Conservation (phyloP, 1,284 basidiomycete species). For the Polyporus tsugae region DNA sequence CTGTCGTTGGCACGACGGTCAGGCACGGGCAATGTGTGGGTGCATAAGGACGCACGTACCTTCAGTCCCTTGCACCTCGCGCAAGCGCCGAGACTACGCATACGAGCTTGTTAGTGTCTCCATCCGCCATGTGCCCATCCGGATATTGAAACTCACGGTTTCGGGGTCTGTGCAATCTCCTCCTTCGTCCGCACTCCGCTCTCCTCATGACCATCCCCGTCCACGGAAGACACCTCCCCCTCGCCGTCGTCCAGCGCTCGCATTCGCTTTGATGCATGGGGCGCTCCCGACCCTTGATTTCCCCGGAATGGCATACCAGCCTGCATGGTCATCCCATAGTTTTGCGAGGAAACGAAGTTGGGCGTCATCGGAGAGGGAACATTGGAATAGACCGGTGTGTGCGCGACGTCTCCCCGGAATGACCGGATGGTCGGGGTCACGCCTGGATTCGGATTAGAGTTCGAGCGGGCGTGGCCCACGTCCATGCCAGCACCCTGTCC, state of each 20-base stretch:
- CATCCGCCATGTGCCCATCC: background rate
- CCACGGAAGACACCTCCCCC: constrained; percentile 43
- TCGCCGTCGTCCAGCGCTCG: constrained; percentile 54
- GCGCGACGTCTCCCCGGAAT: constrained; percentile 26
- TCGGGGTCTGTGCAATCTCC: constrained; percentile 49
- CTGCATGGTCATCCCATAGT: constrained; percentile 23
- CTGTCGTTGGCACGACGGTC: constrained; percentile 35
- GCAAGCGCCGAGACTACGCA: constrained; percentile 57
- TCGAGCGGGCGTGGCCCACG: constrained; percentile 19
- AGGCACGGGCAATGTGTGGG: background rate
- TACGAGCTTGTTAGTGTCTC: constrained; percentile 16
- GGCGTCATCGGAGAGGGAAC: constrained; percentile 26
- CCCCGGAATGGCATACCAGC: constrained; percentile 24
- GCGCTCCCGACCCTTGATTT: constrained; percentile 23
- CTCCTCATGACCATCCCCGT: constrained; percentile 42
- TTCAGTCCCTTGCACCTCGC: constrained; percentile 79
- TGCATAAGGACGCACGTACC: constrained; percentile 41
- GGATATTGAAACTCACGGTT: constrained; percentile 50
- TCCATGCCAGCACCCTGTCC: constrained; percentile 12
- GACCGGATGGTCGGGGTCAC: constrained; percentile 29
- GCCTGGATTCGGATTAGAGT: constrained; percentile 23
- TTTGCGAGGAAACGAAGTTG: constrained; percentile 19
- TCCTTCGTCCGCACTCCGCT: constrained; percentile 34
- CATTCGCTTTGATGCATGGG: constrained; percentile 42
- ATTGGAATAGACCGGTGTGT: constrained; percentile 24